Evolutionary conservation across 176 grass and related monocot genomes (phyloP), one percentile per base, ranked within the genome.

Genomic region (Oryza australiensis): DNA sequence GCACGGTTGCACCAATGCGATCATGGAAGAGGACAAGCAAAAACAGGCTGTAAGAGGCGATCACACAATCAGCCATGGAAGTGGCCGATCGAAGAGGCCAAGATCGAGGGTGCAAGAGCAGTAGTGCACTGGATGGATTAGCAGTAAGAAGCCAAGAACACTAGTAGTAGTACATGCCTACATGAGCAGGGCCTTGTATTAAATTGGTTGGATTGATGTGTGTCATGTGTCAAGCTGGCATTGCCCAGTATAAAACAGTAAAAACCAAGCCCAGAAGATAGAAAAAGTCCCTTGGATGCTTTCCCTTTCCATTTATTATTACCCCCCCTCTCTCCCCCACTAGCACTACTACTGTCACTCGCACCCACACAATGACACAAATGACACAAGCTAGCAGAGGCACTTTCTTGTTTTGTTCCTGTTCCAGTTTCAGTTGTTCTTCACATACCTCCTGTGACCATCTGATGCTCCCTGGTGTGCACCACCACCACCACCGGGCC

Each of bases 281-380:
- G 53, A 86, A 81, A 81, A 81, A 18, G 16, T 67, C 66, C 88
- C 28, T 86, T 73, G 88, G 88, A 89, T 89, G 78, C 78, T 86
- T 89, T 82, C 83, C 67, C 49, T 48, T 86, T 75, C 4, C 12
- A 62, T 62, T 70, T 45, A 62, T 60, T 70, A 76, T 67, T 68
- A 23, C 30, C 9, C 37, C 49, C 66, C 13, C 22, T 48, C 43
- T 51, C 26, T 20, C 24, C 13, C 6, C n/a, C 9, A 33, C 40
- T n/a, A n/a, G n/a, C 5, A 20, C 26, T 5, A 60, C 55, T 60
- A 60, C 55, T 60, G 55, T 60, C 34, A 15, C 73, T 29, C 65
- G 8, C 66, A 48, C 32, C 15, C 55, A 55, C 43, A 53, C 46
- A 68, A 51, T 9, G 27, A 45, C 64, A 55, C 24, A 75, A 75